Conservation (phyloP, 2,329 filamentous ascomycete genomes). For the Aspergillus novoparasiticus region DNA sequence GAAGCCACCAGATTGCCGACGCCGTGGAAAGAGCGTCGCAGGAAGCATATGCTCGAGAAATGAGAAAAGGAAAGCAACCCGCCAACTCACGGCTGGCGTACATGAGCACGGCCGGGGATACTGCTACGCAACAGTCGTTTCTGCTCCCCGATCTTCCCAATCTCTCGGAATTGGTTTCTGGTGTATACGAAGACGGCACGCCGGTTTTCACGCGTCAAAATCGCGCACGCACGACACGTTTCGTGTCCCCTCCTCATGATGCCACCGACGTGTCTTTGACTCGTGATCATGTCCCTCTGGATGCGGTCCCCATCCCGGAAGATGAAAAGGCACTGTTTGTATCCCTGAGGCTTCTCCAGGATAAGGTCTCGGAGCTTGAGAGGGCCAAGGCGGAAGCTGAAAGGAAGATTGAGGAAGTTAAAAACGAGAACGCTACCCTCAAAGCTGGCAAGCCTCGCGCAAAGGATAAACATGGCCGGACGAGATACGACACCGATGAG, state of each 20-base stretch:
- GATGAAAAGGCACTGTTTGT: conserved; percentile 66
- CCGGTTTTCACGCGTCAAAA: conserved; percentile 57
- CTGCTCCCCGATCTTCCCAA: conserved; percentile 63
- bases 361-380: conserved; percentile 60
- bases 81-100: conserved; percentile 26
- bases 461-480: conserved; percentile 41
- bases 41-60: conserved; percentile 36
- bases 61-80: conserved; percentile 29
- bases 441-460: conserved; percentile 44
- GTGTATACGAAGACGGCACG: conserved; percentile 59
- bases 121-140: conserved; percentile 61
- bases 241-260: conserved; percentile 51
- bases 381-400: conserved; percentile 56
- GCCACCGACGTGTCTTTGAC: conserved; percentile 33
- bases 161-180: conserved; percentile 63
- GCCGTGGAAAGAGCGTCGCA: conserved; percentile 42
- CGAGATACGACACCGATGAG: conserved; percentile 47
- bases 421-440: conserved; percentile 55
- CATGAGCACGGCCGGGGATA: conserved; percentile 42
- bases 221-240: conserved; percentile 55
- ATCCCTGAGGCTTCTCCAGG: conserved; percentile 61
- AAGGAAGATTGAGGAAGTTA: conserved; percentile 53
- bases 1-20: conserved; percentile 43
- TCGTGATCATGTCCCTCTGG: conserved; percentile 50
- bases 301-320: conserved; percentile 59